Base-by-base conservation (phyloP, 352 stramenopile species). In the Pythium phragmitis region DNA sequence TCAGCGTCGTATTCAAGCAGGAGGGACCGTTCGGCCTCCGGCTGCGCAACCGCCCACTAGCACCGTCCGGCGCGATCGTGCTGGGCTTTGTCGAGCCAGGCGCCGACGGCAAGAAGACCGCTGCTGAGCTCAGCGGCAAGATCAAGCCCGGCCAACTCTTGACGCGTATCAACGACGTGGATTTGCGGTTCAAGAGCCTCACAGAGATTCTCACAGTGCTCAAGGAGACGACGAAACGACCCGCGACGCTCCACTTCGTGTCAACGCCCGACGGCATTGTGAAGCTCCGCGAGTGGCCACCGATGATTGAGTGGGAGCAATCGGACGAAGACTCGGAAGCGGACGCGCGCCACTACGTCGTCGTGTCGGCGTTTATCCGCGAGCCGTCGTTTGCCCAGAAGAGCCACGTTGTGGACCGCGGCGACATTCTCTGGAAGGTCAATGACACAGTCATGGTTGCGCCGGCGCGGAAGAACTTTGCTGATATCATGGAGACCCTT, bases 221-320 rank as follows among this genome's bases (percentile, higher is more conserved):
- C 14, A 76, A 82, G 14, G 79, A 82, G 21, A 69, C 76, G 13
- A 95, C 78, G 43, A 65, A 62, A 28, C 81, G 86, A 2, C 86
- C 86, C 42, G 80, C 77, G 37, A 88, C 78, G 53, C 71, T 95
- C 47, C 77, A 91, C 30, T 93, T 95, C 56, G 84, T 80, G 1
- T 72, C 76, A 4, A 95, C 81, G 59, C 86, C 86, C 0, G 86
- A 95, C 57, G 73, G 78, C 11, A 82, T 95, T 49, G 79, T 95
- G 47, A 90, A 80, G 60, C 61, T 95, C 36, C 80, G 77, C 0
- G 74, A 89, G 19, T 95, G 86, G 86, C 86, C 86, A n/a, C 86
- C 86, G 23, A 89, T 93, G 79, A 73, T 95, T 21, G 82, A 92
- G 56, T 65, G 88, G 47, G 86, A 94, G 60, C 75, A 74, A 17